Base-by-base conservation (phyloP, 176 grass and related monocot genomes). In the Musa schizocarpa region DNA sequence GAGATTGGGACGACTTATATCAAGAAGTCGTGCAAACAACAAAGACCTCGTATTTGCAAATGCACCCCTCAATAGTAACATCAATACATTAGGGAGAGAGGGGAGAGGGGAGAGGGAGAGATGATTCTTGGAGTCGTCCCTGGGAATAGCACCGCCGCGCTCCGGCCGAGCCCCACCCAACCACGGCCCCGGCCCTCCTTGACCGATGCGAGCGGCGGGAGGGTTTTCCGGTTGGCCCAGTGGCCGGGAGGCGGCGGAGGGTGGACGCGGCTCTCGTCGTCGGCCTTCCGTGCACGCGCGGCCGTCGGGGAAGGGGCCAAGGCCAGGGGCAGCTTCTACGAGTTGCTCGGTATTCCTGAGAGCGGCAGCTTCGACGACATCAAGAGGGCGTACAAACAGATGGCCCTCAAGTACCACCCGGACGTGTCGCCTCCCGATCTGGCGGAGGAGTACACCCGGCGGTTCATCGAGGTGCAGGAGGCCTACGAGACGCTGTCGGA, bases 401-500 rank as follows among this genome's bases (percentile, higher is more conserved):
- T 96, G 82, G 92, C 92, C 26, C 82, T 69, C 58, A 87, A 82
- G 88, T 96, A 96, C 84, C 92, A 96, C 78, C 92, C 92, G 70
- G 92, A 96, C 85, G 88, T 96, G 26, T 89, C 88, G 61, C 86
- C 86, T 17, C 84, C 88, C 10, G 86, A 81, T 75, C 82, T 77
- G 74, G 82, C 86, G 26, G 80, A 82, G 19, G 88, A 92, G 82
- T 74, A 89, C 87, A 88, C 88, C 2, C 82, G 71, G 59, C 86
- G 86, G 13, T 96, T 96, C 82, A 96, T 96, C 71, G 82, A 96
- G 86, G 77, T 89, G 68, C 92, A 89, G 85, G 84, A 96, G 74
- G 92, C 92, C 25, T 96, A 96, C 84, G 86, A 91, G 84, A 96
- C 92, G 64, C 86, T 96, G 65, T 96, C 92, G 80, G 92, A 96